Evolutionary conservation across 768 basidiomycete species (phyloP), one percentile per base, ranked within the genome.

Genomic region (Boletales sp.): DNA sequence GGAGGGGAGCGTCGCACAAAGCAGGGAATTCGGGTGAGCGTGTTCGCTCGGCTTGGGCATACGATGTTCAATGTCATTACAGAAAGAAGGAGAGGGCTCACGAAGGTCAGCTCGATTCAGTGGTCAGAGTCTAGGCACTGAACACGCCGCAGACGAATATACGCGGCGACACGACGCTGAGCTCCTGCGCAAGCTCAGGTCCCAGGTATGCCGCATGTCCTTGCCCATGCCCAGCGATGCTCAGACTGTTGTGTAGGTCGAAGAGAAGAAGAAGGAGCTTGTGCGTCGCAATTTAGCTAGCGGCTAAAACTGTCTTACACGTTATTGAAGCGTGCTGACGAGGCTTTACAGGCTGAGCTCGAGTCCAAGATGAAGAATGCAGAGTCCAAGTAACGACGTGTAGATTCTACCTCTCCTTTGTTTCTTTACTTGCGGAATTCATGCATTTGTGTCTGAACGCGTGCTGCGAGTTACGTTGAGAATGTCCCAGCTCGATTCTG

Each of bases 71-170:
- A 30, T 43, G 13, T 9, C 7, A 19, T 11, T 21, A n/a, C 65
- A 89, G 87, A 60, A 81, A 81, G 68, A 87, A 80, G 68, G 87
- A 88, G 66, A 83, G 78, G 62, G 87, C 86, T 17, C 78, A 86
- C 45, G 87, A 89, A 70, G 75, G 79, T 74, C 14, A 39, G 51
- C 32, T 59, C 19, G 50, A 64, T 11, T 13, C n/a, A 14, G 8
- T 19, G n/a, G 21, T 14, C 46, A 31, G 18, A 11, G 6, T 14
- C 5, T 6, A 37, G 18, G 8, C 8, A 46, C 32, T n/a, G 59
- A 14, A 58, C 53, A 17, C 17, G 45, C 18, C 41, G 33, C 56
- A 89, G 87, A 86, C 50, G 77, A 86, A 69, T 88, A 82, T 55
- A 73, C 77, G 41, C 81, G 77, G 48, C 65, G 71, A 51, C 82